Evolutionary conservation across 176 grass and related monocot species (phyloP).

Genomic region (Leersia perrieri): DNA sequence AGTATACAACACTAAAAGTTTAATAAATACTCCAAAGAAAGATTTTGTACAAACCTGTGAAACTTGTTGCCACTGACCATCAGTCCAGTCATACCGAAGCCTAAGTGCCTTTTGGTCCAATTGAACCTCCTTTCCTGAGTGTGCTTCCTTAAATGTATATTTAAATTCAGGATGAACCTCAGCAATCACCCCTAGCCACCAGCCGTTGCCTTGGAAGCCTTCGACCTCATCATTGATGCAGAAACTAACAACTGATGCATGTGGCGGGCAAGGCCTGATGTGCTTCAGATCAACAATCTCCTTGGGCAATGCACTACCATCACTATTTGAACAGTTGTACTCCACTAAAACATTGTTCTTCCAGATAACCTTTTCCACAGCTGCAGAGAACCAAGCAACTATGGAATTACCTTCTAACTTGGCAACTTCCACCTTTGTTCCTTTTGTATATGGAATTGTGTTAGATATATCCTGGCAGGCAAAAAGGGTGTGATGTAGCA

Average conservation of each 20-base stretch:
- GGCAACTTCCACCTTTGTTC: conserved; percentile 49
- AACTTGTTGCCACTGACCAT: conserved; percentile 48
- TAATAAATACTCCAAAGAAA: conserved; percentile 33
- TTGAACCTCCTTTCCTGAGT: conserved; percentile 51
- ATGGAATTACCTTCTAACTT: conserved; percentile 37
- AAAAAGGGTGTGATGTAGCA: conserved; percentile 23
- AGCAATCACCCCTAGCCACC: conserved; percentile 58
- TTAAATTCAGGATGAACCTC: conserved; percentile 32
- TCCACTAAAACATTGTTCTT: conserved; percentile 63
- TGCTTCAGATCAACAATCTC: conserved; percentile 62
- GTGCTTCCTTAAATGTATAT: conserved; percentile 42
- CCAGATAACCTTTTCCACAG: conserved; percentile 57
- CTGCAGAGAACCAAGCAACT: conserved; percentile 60
- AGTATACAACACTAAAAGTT: conserved; percentile 3
- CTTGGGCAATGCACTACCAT: conserved; percentile 14
- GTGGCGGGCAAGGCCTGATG: conserved; percentile 50
- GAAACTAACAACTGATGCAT: conserved; percentile 38
- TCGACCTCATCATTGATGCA: conserved; percentile 59
- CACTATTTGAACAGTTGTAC: conserved; percentile 29
- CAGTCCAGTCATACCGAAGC: conserved; percentile 49
- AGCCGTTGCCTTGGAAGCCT: conserved; percentile 53
- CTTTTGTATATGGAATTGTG: conserved; percentile 34
- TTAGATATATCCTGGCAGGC: conserved; percentile 29
- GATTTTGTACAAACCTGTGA: conserved; percentile 43
- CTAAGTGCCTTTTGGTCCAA: conserved; percentile 53